Conservation (phyloP, 2,329 filamentous ascomycete species). For the Purpureocillium takamizusanense region DNA sequence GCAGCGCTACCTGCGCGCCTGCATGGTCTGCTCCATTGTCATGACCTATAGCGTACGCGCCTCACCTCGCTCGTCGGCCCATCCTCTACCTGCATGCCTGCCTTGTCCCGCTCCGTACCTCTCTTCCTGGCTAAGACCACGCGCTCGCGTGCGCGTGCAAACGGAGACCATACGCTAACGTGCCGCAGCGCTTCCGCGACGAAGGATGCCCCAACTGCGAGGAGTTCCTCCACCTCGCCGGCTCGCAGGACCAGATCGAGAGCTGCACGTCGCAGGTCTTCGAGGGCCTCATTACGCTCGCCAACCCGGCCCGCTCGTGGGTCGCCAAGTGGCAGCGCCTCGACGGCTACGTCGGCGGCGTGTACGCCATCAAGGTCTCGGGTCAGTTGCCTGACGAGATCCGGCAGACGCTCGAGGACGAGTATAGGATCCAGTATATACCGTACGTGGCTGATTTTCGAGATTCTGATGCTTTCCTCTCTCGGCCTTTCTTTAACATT, state of each 20-base stretch:
- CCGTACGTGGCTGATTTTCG: too few relatives aligned
- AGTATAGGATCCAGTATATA: slow-evolving; percentile 56
- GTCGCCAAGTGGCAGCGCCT: slow-evolving; percentile 94
- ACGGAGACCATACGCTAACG: too few relatives aligned
- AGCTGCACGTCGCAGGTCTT: slow-evolving; percentile 95
- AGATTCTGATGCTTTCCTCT: too few relatives aligned
- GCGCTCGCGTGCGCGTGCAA: too few relatives aligned
- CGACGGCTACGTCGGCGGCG: slow-evolving; percentile 76
- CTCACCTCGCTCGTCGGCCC: slow-evolving; percentile 8
- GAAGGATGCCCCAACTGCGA: slow-evolving; percentile 97
- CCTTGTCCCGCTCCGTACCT: too few relatives aligned
- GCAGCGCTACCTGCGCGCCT: slow-evolving; percentile 83
- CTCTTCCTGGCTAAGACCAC: too few relatives aligned
- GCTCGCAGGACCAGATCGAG: slow-evolving; percentile 71
- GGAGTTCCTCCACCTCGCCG: slow-evolving; percentile 74
- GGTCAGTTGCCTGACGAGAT: slow-evolving; percentile 66
- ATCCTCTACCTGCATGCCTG: background rate
- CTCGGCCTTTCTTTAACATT: background rate
- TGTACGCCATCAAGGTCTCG: slow-evolving; percentile 92
- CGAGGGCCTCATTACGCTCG: slow-evolving; percentile 80
- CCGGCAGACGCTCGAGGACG: slow-evolving; percentile 49
- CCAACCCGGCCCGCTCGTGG: slow-evolving; percentile 80
- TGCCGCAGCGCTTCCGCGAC: slow-evolving; percentile 65
- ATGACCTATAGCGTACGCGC: slow-evolving; percentile 68
- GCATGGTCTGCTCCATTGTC: slow-evolving; percentile 97